Percentiles rank a stretch among this genome's conserved stretches.
Evolutionary conservation across 306 rosid genomes (phyloP).

Genomic region (Argentina anserina): DNA sequence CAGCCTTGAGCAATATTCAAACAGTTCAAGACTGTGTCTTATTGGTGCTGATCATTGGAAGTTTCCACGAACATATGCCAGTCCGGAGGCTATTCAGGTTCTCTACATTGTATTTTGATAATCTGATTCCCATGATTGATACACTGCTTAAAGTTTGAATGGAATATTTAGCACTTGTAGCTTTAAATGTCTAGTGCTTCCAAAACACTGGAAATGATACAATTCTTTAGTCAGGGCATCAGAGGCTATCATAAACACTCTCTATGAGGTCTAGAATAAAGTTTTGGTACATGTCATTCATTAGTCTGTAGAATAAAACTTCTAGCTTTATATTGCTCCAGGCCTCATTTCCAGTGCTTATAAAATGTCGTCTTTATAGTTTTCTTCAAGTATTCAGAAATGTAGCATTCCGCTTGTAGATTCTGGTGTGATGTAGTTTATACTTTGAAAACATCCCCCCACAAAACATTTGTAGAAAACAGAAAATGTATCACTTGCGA

Average conservation of each 20-base stretch:
- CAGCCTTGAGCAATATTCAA: constrained; percentile 63
- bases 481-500: not conserved
- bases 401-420: not conserved
- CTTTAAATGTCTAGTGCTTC: not conserved
- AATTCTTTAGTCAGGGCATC: not conserved
- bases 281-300: not conserved
- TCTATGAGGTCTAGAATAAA: not conserved
- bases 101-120: not conserved
- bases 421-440: not conserved
- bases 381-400: not conserved
- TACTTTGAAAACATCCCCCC: too few relatives aligned
- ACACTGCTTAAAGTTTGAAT: not conserved
- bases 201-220: not conserved
- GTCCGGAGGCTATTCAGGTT: constrained; percentile 81
- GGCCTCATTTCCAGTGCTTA: not conserved
- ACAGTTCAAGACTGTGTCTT: constrained; percentile 66
- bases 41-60: constrained; percentile 77
- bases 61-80: constrained; percentile 64
- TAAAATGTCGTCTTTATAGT: not conserved
- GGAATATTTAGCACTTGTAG: not conserved
- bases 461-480: not conserved
- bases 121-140: constrained; percentile 11
- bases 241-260: not conserved
- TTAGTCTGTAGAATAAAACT: not conserved
- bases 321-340: not conserved